Evolutionary conservation across 176 grass and related monocot species (phyloP), one percentile per base, ranked within the genome.

Genomic region (Ensete ventricosum): DNA sequence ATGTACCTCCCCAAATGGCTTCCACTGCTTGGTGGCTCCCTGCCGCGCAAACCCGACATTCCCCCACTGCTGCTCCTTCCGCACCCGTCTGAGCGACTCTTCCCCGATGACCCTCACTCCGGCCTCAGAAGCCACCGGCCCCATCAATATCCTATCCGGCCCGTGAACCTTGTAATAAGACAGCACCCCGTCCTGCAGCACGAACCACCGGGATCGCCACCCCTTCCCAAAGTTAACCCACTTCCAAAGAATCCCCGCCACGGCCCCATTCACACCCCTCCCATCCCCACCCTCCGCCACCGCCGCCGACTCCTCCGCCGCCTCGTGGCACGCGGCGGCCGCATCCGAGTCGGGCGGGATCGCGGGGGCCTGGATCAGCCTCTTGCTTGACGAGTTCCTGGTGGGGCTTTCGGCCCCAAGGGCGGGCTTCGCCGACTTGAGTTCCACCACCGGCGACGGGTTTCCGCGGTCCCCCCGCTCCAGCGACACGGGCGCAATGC

Each of bases 181-280:
- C 49, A 96, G 58, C 22, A 96, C 93, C 59, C 93, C 90, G 17
- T 90, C 93, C 76, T 96, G 81, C 34, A 96, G 81, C 69, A 96
- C 83, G 81, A 96, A 92, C 87, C 85, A 92, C 73, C 93, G 78
- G 51, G 83, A 84, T 76, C 87, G 80, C 93, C 93, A 96, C 55
- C 93, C 93, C 67, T 90, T 92, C 55, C 93, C 93, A 54, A 90
- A 96, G 83, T 96, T 96, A 74, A 96, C 93, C 93, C 89, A 96
- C 86, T 96, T 96, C 79, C 92, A 88, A 57, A 96, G 81, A 74
- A 96, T 80, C 66, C 93, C 87, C 0, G 79, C 83, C 5, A 96
- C 78, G 20, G 10, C 57, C 69, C 11, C 69, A 53, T 63, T 53
- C 78, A 12, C 69, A 0, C 17, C 12, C 43, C 43, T n/a, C 1